Evolutionary conservation across 2,329 filamentous ascomycete species (phyloP).

Genomic region (Elsinoe perseae): DNA sequence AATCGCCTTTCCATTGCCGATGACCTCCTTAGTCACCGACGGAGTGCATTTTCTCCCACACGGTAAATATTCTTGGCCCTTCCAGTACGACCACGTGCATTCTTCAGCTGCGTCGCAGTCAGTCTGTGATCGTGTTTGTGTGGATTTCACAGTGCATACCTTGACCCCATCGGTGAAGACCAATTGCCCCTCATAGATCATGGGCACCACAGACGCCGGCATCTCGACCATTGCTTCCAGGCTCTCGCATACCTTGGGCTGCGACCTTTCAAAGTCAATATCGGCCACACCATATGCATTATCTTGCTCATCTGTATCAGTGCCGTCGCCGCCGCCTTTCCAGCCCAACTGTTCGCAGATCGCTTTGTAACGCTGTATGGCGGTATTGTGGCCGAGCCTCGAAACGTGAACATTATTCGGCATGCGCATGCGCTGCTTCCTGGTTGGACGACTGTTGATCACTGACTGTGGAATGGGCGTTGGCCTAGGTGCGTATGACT

Average conservation of each 20-base stretch:
- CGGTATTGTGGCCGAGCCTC: constrained; percentile 12
- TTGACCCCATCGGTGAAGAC: constrained; percentile 19
- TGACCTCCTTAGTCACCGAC: neutral
- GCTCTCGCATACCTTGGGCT: constrained; percentile 16
- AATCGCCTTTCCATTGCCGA: neutral
- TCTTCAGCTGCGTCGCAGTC: neutral
- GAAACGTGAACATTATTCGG: constrained; percentile 21
- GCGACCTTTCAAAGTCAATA: constrained; percentile 20
- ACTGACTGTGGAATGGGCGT: constrained; percentile 42
- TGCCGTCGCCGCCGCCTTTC: neutral
- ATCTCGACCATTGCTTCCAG: constrained; percentile 23
- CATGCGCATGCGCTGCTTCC: constrained; percentile 26
- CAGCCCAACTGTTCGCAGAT: neutral
- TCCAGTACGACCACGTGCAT: neutral
- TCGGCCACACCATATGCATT: constrained; percentile 17
- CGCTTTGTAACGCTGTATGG: neutral
- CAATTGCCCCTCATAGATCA: constrained; percentile 22
- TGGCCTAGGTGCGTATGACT: neutral
- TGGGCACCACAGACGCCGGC: constrained; percentile 20
- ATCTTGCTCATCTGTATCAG: constrained; percentile 5
- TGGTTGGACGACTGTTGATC: constrained; percentile 32
- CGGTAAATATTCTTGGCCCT: constrained; percentile 13
- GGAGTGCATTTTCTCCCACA: constrained; percentile 6
- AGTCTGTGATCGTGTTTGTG: too few species aligned
- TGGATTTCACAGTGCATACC: constrained; percentile 5